These are phyloP conservation scores for Cyphellophora europaea DNA, from an alignment of 2,329 filamentous ascomycete species.

Conservation along the genomic window DNA sequence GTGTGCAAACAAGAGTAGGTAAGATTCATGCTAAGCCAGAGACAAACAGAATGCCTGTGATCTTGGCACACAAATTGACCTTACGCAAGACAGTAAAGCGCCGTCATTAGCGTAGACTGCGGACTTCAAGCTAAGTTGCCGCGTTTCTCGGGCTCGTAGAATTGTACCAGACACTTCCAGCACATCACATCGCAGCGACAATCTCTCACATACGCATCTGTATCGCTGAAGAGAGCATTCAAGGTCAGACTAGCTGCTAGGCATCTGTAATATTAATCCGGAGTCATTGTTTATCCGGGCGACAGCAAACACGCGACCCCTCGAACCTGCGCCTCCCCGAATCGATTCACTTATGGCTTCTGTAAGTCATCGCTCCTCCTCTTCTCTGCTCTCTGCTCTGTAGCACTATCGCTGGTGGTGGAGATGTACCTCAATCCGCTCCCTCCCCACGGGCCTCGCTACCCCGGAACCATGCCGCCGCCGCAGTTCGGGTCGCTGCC, in stretches of 20 bases:
- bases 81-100: too few relatives aligned
- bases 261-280: not conserved
- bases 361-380: constrained; percentile 26
- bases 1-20: too few relatives aligned
- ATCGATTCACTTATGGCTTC: constrained; percentile 36
- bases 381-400: constrained; percentile 12
- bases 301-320: not conserved
- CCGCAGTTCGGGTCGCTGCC: constrained; percentile 1
- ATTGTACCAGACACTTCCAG: too few relatives aligned
- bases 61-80: too few relatives aligned
- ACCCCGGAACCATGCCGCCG: constrained; percentile 33
- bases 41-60: too few relatives aligned
- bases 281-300: not conserved
- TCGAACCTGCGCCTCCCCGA: not conserved
- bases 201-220: too few relatives aligned
- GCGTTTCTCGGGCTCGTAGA: too few relatives aligned
- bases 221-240: too few relatives aligned
- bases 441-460: constrained; percentile 3
- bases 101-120: too few relatives aligned
- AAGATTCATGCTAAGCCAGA: too few relatives aligned
- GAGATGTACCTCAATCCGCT: constrained; percentile 5
- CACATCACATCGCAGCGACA: too few relatives aligned
- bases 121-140: too few relatives aligned
- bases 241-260: not conserved
- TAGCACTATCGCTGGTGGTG: constrained; percentile 9